Percentiles rank a stretch among this genome's conserved stretches.
Evolutionary conservation across 495 filamentous ascomycete species (phyloP).

Genomic region (Hypoxylon lenormandii): DNA sequence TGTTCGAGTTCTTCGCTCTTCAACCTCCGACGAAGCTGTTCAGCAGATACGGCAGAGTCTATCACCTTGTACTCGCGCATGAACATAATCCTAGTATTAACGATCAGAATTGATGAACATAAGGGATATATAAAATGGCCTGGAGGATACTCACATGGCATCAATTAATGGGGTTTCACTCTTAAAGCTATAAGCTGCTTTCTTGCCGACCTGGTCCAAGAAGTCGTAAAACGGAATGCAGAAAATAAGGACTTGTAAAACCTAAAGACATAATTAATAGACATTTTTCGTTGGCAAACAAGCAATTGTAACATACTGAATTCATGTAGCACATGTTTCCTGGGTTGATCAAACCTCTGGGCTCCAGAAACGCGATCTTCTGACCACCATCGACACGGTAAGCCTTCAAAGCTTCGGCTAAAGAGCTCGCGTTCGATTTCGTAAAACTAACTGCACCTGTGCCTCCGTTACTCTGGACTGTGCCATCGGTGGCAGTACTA

Average conservation of each 20-base stretch:
- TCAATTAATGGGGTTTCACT: constrained; percentile 93
- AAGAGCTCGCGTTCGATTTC: constrained; percentile 71
- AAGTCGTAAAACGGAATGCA: constrained; percentile 96
- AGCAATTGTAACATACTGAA: constrained; percentile 73
- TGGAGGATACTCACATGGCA: constrained; percentile 76
- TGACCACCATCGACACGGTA: constrained; percentile 71
- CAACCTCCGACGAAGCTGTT: constrained; percentile 76
- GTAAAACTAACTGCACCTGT: constrained; percentile 50
- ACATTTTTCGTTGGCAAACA: neutral
- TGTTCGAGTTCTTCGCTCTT: constrained; percentile 87
- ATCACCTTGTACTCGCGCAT: constrained; percentile 92
- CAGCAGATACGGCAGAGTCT: constrained; percentile 78
- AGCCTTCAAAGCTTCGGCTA: constrained; percentile 77
- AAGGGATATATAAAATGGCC: neutral
- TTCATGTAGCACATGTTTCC: constrained; percentile 99
- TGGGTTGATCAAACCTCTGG: constrained; percentile 93
- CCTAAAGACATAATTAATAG: constrained; percentile 60
- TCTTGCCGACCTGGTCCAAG: constrained; percentile 84
- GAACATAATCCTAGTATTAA: constrained; percentile 81
- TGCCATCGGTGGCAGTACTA: constrained; percentile 17
- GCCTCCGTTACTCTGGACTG: constrained; percentile 27
- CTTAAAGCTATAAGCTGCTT: constrained; percentile 89
- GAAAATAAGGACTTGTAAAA: constrained; percentile 91
- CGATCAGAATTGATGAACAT: constrained; percentile 35
- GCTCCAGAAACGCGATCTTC: constrained; percentile 86